Evolutionary conservation across 106 monocot genomes (phyloP).

Genomic region (Vanilla planifolia): DNA sequence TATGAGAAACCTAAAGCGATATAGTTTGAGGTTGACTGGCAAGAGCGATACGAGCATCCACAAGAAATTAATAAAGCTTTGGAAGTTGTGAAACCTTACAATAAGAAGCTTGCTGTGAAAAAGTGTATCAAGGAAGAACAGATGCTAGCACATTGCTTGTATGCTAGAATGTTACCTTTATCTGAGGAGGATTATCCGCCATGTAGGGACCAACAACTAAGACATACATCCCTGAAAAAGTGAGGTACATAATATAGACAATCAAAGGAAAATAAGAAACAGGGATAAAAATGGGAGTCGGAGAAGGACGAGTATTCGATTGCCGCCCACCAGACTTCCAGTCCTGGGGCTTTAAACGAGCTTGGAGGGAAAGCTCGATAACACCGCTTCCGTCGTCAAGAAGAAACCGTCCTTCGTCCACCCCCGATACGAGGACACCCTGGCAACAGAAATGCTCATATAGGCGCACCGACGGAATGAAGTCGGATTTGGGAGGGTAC

Average conservation of each 20-base stretch:
- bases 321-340: constrained; percentile 35
- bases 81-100: too few relatives aligned
- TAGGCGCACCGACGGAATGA: background rate
- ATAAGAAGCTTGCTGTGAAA: too few relatives aligned
- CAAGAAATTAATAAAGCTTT: too few relatives aligned
- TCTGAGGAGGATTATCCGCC: constrained; percentile 11
- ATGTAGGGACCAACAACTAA: constrained; percentile 55
- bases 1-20: too few relatives aligned
- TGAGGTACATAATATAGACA: constrained; percentile 1
- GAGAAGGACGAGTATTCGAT: too few relatives aligned
- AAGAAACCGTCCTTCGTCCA: constrained; percentile 29
- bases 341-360: constrained; percentile 21
- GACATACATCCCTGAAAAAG: constrained; percentile 59
- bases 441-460: constrained; percentile 3
- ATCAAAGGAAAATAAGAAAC: background rate
- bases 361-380: constrained; percentile 33
- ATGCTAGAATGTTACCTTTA: too few relatives aligned
- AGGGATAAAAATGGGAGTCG: background rate
- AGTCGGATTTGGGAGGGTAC: constrained; percentile 12
- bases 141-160: too few relatives aligned
- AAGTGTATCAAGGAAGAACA: too few relatives aligned
- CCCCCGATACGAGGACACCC: constrained; percentile 46
- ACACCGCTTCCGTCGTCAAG: constrained; percentile 81
- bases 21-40: too few relatives aligned
- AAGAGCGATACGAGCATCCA: too few relatives aligned